Evolutionary conservation across 257 asterid genomes (phyloP), one percentile per base, ranked within the genome.

Genomic region (Eustoma russellianum): DNA sequence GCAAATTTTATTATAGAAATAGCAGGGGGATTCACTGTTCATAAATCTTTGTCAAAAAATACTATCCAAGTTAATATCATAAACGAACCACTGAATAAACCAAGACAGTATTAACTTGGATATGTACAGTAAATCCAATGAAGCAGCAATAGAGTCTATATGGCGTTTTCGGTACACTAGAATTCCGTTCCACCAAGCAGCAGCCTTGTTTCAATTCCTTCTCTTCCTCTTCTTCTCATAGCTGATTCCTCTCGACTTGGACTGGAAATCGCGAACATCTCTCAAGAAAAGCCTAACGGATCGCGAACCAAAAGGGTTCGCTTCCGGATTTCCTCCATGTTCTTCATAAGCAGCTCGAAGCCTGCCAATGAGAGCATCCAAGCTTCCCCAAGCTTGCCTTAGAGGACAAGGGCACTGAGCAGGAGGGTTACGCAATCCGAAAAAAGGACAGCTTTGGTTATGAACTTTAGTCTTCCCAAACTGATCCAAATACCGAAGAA

Each of bases 341-440:
- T 73, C 79, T 55, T 73, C 79, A 10, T 60, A 73, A 17, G 79
- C 75, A 14, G 79, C 79, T 47, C 79, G 51, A 33, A 73, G 79
- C 16, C 79, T 64, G 7, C 79, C 79, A 48, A 73, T 50, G 33
- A 68, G 72, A 16, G 79, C 66, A 46, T 73, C 79, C 0, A 73
- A 72, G 52, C 72, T 65, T 3, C 79, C 79, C 79, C 79, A 73
- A 0, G 79, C 79, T 57, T 73, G 79, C 53, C 79, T 44, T 1
- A 73, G 65, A 5, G 79, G 79, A 5, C 79, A 73, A 47, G 51
- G 54, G 15, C 79, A 73, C 0, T 71, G 75, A 1, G 55, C 56
- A 1, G 75, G 75, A 8, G 79, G 79, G 16, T 50, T 50, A 3
- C 50, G 58, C 52, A 73, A 41, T 3, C 79, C 79, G 6, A 73